Evolutionary conservation across 345 rosid species (phyloP).

Genomic region (Adansonia digitata): DNA sequence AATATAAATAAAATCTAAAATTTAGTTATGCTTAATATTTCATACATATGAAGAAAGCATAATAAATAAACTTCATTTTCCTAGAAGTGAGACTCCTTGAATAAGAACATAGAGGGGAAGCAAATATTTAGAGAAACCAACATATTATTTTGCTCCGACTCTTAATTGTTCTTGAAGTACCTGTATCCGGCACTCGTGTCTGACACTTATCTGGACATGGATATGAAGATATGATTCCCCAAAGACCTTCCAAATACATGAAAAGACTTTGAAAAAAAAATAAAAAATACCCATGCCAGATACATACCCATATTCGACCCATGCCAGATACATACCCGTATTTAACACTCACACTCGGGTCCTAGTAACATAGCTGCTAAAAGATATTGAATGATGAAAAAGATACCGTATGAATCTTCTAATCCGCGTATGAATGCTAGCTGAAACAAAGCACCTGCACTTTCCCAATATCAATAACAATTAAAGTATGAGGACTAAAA

Average conservation of each 20-base stretch:
- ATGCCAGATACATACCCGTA: too few species aligned
- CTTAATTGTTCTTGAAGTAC: too few species aligned
- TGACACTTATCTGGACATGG: too few species aligned
- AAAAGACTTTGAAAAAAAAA: too few species aligned
- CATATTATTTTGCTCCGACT: too few species aligned
- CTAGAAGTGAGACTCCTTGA: background rate
- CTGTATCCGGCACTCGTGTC: too few species aligned
- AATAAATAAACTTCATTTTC: background rate
- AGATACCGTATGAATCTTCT: slow-evolving; percentile 70
- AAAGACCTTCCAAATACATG: too few species aligned
- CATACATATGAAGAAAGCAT: background rate
- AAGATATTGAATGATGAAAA: background rate
- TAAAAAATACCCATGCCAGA: too few species aligned
- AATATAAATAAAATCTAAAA: background rate
- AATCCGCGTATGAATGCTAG: slow-evolving; percentile 65
- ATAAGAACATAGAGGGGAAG: background rate
- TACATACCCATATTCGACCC: too few species aligned
- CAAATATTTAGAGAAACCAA: background rate
- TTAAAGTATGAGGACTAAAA: background rate
- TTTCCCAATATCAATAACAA: slow-evolving; percentile 15
- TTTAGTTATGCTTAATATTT: background rate
- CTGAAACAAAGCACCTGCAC: slow-evolving; percentile 86
- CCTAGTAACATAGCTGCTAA: too few species aligned
- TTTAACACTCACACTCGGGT: too few species aligned
- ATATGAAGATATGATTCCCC: too few species aligned